Evolutionary conservation across 164 flowering plant species (phyloP), one percentile per base, ranked within the genome.

Genomic region (Berberis vulgaris): DNA sequence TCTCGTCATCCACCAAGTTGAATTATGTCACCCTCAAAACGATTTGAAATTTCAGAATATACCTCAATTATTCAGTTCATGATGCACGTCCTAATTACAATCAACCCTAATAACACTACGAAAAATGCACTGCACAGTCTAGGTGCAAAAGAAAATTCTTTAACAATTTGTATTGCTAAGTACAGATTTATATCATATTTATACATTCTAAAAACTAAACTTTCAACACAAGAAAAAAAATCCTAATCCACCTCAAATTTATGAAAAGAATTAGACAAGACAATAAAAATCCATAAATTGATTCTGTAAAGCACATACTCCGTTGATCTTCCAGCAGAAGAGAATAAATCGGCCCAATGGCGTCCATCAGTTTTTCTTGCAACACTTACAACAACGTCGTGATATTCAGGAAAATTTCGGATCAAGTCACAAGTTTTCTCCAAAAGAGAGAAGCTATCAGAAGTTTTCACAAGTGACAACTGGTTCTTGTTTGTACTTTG

Each of bases 331-430:
- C 99, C 99, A 66, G 99, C 97, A 63, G 97, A 87, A 68, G 86
- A 78, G 72, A 95, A 95, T 65, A 95, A 71, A 80, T 91, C 88
- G 45, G 92, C 93, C 99, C 99, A 95, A 67, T 95, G 99, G 61
- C 97, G 80, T 60, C 94, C 97, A 85, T 95, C 99, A 68, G 99
- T 95, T 80, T 91, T 95, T 79, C 99, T 86, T 65, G 99, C 97
- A 59, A 95, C 99, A 78, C 97, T 87, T 59, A 95, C 97, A 65
- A 95, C 97, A 49, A 95, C 97, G 76, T 95, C 96, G 69, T 78
- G 83, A 68, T 91, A 95, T 72, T 95, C 97, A 0, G 96, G 85
- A 69, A 95, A 95, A 45, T 86, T 89, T 73, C 82, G 81, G 46
- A 95, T 83, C 70, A 95, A 76, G 74, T 87, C 91, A 76, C 97